These are phyloP conservation scores for Kazachstania sp. DNA, from an alignment of 1,139 yeast species.

Conservation along the genomic window DNA sequence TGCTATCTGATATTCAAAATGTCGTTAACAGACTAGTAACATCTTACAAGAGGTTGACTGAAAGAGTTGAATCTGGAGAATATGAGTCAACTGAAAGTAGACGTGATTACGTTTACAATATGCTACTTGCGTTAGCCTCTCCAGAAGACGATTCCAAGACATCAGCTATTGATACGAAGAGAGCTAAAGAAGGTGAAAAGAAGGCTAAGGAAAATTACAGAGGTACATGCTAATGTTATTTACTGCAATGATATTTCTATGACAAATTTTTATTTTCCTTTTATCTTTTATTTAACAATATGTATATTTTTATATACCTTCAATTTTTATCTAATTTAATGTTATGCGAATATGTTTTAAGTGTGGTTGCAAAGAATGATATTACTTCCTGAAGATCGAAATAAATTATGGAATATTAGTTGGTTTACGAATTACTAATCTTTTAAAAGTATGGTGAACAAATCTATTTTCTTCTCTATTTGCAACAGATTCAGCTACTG, in stretches of 20 bases:
- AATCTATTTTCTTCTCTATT: constrained; percentile 8
- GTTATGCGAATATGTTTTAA: not conserved
- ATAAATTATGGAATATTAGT: not conserved
- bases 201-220: constrained; percentile 20
- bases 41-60: constrained; percentile 34
- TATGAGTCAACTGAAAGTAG: constrained; percentile 11
- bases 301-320: not conserved
- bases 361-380: not conserved
- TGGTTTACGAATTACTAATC: constrained; percentile 8
- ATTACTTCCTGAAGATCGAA: no score
- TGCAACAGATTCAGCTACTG: not conserved
- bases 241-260: no score
- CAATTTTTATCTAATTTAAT: not conserved
- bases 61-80: constrained; percentile 12
- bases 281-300: not conserved
- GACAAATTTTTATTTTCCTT: no score
- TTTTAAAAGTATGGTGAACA: constrained; percentile 14
- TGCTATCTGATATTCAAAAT: constrained; percentile 56
- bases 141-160: constrained; percentile 9
- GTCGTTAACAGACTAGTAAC: constrained; percentile 47
- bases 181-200: constrained; percentile 8
- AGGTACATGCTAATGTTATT: constrained; percentile 20
- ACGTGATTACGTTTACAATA: constrained; percentile 16
- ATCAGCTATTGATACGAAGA: constrained; percentile 5
- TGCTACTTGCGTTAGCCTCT: constrained; percentile 20